phyloP scores from a whole-genome alignment of 2,329 filamentous ascomycete species.

The Penicillium sp. region DNA sequence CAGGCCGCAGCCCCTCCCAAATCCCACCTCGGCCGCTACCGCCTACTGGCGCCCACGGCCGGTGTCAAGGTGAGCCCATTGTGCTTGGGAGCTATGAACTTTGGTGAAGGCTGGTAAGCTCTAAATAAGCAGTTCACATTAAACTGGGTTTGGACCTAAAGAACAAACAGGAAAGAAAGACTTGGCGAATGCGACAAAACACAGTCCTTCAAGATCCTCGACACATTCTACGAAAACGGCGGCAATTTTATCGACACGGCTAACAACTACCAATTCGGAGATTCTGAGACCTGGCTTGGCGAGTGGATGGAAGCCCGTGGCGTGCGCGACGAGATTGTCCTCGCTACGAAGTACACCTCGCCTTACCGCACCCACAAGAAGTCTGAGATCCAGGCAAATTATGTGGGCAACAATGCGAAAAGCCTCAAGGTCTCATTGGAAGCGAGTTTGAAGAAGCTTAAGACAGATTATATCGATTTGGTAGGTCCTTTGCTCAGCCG shows the following conservation, averaged over 20 bases:
- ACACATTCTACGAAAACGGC: slow-evolving; percentile 50
- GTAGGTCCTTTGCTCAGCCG: slow-evolving; percentile 7
- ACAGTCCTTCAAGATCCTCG: slow-evolving; percentile 49
- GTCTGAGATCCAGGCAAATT: slow-evolving; percentile 31
- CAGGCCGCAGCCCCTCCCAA: slow-evolving; percentile 10
- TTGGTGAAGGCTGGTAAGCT: slow-evolving; percentile 49
- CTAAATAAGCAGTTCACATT: not conserved
- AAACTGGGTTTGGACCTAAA: not conserved
- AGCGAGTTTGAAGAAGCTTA: slow-evolving; percentile 32
- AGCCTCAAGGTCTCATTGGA: slow-evolving; percentile 26
- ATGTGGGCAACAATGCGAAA: slow-evolving; percentile 36
- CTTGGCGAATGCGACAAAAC: slow-evolving; percentile 49
- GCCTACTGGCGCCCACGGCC: slow-evolving; percentile 51
- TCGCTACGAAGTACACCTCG: slow-evolving; percentile 55
- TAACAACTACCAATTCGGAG: slow-evolving; percentile 51
- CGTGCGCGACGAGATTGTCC: slow-evolving; percentile 52
- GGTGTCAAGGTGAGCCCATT: slow-evolving; percentile 54
- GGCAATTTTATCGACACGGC: slow-evolving; percentile 57
- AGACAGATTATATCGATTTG: slow-evolving; percentile 38
- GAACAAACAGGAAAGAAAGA: slow-evolving; percentile 14
- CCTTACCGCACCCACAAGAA: slow-evolving; percentile 37
- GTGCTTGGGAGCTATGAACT: slow-evolving; percentile 56
- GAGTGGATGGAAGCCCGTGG: slow-evolving; percentile 51
- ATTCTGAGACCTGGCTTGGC: slow-evolving; percentile 52
- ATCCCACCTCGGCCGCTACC: slow-evolving; percentile 50